Conservation (phyloP, 2,329 filamentous ascomycete genomes). For the Leptoxyphium fumago region DNA sequence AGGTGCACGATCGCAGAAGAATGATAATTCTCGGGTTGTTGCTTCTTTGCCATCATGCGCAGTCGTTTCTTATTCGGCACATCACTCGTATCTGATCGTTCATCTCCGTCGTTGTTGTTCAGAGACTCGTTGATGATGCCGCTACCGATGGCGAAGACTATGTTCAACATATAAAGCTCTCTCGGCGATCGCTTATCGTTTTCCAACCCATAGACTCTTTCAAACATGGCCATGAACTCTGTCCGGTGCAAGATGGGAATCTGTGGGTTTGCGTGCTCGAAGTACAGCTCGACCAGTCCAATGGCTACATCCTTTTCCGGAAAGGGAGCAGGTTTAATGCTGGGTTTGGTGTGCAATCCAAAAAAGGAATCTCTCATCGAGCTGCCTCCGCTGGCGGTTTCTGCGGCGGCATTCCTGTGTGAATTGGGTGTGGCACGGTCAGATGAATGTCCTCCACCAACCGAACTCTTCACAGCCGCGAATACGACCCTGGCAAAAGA, state of each 20-base stretch:
- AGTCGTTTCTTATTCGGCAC: constrained; percentile 28
- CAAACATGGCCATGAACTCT: constrained; percentile 81
- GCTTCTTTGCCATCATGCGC: constrained; percentile 37
- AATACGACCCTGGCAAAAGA: constrained; percentile 91
- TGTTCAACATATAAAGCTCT: constrained; percentile 89
- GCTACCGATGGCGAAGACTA: constrained; percentile 90
- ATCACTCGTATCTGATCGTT: constrained; percentile 10
- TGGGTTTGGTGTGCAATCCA: constrained; percentile 81
- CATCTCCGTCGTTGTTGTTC: constrained; percentile 22
- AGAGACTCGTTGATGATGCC: constrained; percentile 66
- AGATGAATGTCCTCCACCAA: constrained; percentile 40
- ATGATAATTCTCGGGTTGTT: constrained; percentile 87
- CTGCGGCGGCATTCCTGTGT: constrained; percentile 35
- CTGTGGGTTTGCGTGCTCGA: constrained; percentile 91
- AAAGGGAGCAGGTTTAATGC: constrained; percentile 72
- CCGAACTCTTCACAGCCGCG: constrained; percentile 73
- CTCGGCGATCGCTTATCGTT: constrained; percentile 53
- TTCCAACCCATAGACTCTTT: constrained; percentile 60
- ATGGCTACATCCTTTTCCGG: constrained; percentile 61
- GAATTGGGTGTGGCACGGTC: constrained; percentile 43
- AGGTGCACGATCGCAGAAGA: constrained; percentile 86
- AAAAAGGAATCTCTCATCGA: constrained; percentile 95
- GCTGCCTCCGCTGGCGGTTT: constrained; percentile 45
- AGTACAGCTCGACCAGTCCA: constrained; percentile 68
- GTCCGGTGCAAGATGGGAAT: constrained; percentile 81